Base-by-base conservation (phyloP, 1,139 yeast genomes). In the Tardiomyces digboiensis region DNA sequence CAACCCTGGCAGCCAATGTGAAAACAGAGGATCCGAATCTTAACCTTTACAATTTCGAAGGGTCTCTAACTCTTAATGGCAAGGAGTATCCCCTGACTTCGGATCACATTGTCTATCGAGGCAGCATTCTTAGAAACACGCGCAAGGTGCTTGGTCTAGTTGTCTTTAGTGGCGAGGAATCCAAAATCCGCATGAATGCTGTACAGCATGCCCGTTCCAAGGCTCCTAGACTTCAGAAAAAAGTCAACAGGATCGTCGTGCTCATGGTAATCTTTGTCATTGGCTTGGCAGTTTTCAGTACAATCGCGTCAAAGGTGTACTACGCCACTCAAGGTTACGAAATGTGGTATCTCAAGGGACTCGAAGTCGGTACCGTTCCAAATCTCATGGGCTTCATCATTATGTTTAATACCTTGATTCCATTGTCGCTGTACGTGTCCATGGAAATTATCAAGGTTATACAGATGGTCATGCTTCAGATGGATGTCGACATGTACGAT, bases 341-440 rank as follows among this genome's bases (percentile, higher is more conserved):
- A 40, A 69, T 65, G 48, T 89, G 97, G 97, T 93, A 88, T 58
- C 64, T 88, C 21, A 66, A 66, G 42, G 76, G 75, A 2, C 71
- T 77, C 54, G 93, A 85, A 55, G 95, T 81, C 0, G 95, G 95
- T n/a, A 76, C 78, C 12, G 93, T 95, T 1, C 84, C 96, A 1
- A 86, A 95, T 0, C 72, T 91, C 41, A 88, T 91, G 95, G 89
- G 97, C 1, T 93, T 84, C 61, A 82, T 93, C 52, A 91, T 93
- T 68, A 89, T 93, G 97, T 91, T 82, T 68, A 91, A 91, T 59
- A 91, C 98, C 0, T 73, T 93, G 67, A 93, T 93, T 59, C 98
- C 98, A 0, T 70, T 91, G 36, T 91, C 98, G 0, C 75, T 93
- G 39, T 93, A 93, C 58, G 98, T 91, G 23, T 88, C 97, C 0